phyloP scores from a whole-genome alignment of 495 filamentous ascomycete species.

The Aspergillus affinis region DNA sequence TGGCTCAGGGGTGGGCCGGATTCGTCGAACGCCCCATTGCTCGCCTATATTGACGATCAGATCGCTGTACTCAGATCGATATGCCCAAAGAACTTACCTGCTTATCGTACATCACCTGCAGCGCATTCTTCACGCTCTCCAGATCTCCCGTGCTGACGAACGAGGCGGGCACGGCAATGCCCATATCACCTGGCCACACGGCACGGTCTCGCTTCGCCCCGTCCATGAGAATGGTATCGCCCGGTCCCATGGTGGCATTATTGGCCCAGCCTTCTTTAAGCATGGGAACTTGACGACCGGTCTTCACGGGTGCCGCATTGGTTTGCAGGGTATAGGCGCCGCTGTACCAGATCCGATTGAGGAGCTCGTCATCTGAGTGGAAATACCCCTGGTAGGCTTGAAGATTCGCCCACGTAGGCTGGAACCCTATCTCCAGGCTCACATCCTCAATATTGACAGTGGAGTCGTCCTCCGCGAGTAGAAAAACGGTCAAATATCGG shows the following conservation, averaged over 20 bases:
- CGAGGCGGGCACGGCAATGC: slow-evolving; percentile 54
- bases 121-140: slow-evolving; percentile 59
- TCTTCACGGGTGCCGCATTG: slow-evolving; percentile 54
- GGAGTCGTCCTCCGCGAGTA: slow-evolving; percentile 33
- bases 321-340: slow-evolving; percentile 64
- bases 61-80: background rate
- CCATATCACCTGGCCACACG: slow-evolving; percentile 64
- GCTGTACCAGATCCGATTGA: slow-evolving; percentile 66
- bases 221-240: slow-evolving; percentile 53
- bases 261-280: slow-evolving; percentile 54
- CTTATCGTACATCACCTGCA: slow-evolving; percentile 59
- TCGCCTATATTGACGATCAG: slow-evolving; percentile 13
- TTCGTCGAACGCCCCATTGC: slow-evolving; percentile 53
- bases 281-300: slow-evolving; percentile 52
- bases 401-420: slow-evolving; percentile 65
- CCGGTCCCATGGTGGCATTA: slow-evolving; percentile 53
- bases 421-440: slow-evolving; percentile 53
- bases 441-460: slow-evolving; percentile 43
- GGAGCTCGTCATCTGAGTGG: slow-evolving; percentile 55
- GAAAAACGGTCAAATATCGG: slow-evolving; percentile 58
- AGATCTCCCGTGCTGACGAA: slow-evolving; percentile 61
- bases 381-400: slow-evolving; percentile 65
- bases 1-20: slow-evolving; percentile 59
- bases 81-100: slow-evolving; percentile 36
- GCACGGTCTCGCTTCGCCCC: slow-evolving; percentile 61